A percentile compares a stretch with the other conserved stretches of the same genome.
These are phyloP conservation scores for Sugiyamaella castrensis DNA, from an alignment of 1,139 yeast species.

Conservation along the genomic window DNA sequence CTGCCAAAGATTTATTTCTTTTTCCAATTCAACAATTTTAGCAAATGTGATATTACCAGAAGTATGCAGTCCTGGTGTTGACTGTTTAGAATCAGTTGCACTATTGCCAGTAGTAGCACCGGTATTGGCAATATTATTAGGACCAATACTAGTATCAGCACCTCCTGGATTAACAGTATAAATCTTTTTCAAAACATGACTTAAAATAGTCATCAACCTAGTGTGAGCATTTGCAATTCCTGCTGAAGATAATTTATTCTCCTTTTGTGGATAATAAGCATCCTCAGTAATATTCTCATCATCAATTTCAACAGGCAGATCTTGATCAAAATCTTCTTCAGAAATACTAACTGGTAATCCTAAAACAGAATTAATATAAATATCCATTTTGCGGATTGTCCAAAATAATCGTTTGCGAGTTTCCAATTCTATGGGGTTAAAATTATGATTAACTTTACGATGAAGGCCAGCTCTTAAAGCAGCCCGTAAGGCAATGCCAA, in stretches of 20 bases:
- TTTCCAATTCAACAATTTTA: conserved; percentile 69
- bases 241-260: conserved; percentile 57
- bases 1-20: conserved; percentile 72
- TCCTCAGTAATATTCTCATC: conserved; percentile 80
- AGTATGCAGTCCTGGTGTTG: conserved; percentile 6
- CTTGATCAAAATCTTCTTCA: conserved; percentile 87
- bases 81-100: conserved; percentile 9
- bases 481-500: conserved; percentile 87
- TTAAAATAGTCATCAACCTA: conserved; percentile 58
- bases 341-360: conserved; percentile 71
- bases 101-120: conserved; percentile 14
- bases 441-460: conserved; percentile 61
- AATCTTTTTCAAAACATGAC: conserved; percentile 52
- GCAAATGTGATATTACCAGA: conserved; percentile 45
- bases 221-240: conserved; percentile 89
- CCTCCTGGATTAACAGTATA: conserved; percentile 50
- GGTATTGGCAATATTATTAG: conserved; percentile 19
- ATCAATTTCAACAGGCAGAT: conserved; percentile 76
- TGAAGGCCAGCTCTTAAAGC: conserved; percentile 88
- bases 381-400: conserved; percentile 89
- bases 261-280: conserved; percentile 41
- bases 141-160: conserved; percentile 19
- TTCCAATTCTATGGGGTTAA: conserved; percentile 82
- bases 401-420: conserved; percentile 82
- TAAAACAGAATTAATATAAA: conserved; percentile 82